Base-by-base conservation (phyloP, 176 grass and related monocot genomes). In the Saccharum spontaneum region DNA sequence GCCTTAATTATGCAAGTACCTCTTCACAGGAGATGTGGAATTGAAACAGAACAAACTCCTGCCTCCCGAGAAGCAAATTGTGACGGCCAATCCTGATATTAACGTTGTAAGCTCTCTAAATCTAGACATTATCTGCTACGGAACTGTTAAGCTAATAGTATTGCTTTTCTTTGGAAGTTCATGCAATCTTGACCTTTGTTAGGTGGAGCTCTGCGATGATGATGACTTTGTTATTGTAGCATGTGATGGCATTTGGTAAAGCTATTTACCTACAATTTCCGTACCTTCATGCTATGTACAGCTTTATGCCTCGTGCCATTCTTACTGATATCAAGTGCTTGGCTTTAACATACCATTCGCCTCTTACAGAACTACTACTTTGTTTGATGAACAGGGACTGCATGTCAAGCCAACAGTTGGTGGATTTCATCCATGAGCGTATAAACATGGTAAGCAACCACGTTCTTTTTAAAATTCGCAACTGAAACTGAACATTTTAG, bases 1-100 rank as follows among this genome's bases (percentile, higher is more conserved):
- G 54, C 9, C 78, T 90, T 80, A 80, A 52, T 26, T 86, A 70
- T 85, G 69, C 34, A 38, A 20, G 7, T 65, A 46, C 79, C 67
- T 75, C 76, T 31, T 66, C 90, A 44, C 69, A 99, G 97, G 97
- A 76, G 97, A 99, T 83, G 92, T 91, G 90, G 97, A 96, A 80
- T 99, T 99, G 61, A 99, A 99, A 85, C 91, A 96, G 87, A 96
- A 99, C 82, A 96, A 94, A 59, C 88, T 86, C 17, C 92, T 99
- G 71, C 86, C 97, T 85, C 87, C 86, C 16, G 91, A 99, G 78
- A 99, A 96, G 76, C 97, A 99, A 88, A 90, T 94, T 23, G 88
- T 99, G 59, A 99, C 97, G 6, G 90, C 93, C 60, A 89, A 92
- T 84, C 97, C 97, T 79, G 97, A 99, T 38, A 86, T 99, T 62